Conservation (phyloP, 75 land plant genomes). For the Isoetes taiwanensis region DNA sequence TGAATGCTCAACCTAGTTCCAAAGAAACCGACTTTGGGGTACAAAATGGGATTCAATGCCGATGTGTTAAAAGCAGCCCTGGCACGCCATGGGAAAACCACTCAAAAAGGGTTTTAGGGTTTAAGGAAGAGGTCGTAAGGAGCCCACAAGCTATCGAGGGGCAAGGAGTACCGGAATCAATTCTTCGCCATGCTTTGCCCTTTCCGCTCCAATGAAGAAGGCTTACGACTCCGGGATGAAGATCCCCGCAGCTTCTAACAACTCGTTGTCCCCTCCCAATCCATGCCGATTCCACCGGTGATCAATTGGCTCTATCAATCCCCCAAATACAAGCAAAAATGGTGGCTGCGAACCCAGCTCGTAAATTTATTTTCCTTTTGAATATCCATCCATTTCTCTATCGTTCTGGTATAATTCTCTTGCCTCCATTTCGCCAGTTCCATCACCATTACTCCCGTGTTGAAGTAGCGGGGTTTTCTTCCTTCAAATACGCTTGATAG, state of each 20-base stretch:
- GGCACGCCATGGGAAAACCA: too few species aligned
- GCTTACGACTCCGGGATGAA: conserved; percentile 88
- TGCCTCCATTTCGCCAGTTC: conserved; percentile 52
- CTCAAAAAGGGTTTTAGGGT: too few species aligned
- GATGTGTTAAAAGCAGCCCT: too few species aligned
- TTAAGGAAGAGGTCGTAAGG: conserved; percentile 82
- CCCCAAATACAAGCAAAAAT: conserved; percentile 71
- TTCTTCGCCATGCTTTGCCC: conserved; percentile 88
- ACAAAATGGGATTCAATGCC: too few species aligned
- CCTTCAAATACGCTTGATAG: conserved; percentile 34
- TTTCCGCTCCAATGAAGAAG: conserved; percentile 91
- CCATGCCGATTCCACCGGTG: conserved; percentile 88
- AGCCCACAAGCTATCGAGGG: conserved; percentile 81
- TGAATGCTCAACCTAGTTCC: too few species aligned
- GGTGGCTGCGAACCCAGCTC: conserved; percentile 80
- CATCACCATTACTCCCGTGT: conserved; percentile 88
- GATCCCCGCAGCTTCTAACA: conserved; percentile 59
- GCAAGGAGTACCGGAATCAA: conserved; percentile 53
- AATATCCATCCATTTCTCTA: conserved; percentile 70
- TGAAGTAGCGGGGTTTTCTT: conserved; percentile 61
- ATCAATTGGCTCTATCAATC: conserved; percentile 40
- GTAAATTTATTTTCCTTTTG: conserved; percentile 60
- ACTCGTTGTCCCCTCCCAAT: conserved; percentile 62
- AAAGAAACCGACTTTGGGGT: too few species aligned
- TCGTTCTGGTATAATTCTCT: conserved; percentile 32